Evolutionary conservation across 1,139 yeast species (phyloP).

Genomic region (Barnettozyma hawaiiensis): DNA sequence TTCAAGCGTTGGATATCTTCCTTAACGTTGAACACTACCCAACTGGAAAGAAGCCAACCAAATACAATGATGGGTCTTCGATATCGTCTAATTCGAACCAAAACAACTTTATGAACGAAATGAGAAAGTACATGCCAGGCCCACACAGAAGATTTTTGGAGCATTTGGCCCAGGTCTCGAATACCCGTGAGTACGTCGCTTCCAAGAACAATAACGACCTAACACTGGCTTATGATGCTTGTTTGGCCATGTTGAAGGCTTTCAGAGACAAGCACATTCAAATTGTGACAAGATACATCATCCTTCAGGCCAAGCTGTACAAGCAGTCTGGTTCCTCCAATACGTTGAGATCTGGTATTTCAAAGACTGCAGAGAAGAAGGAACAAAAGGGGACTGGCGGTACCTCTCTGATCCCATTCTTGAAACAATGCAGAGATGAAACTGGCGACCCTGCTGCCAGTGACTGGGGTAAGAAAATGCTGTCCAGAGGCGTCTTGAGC

Average conservation of each 20-base stretch:
- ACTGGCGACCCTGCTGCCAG: slow-evolving; percentile 93
- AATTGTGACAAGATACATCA: slow-evolving; percentile 79
- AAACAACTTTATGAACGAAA: slow-evolving; percentile 70
- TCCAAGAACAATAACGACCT: slow-evolving; percentile 47
- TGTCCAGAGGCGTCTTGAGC: slow-evolving; percentile 51
- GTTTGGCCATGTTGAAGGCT: slow-evolving; percentile 80
- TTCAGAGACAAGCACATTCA: slow-evolving; percentile 93
- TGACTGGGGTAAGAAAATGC: slow-evolving; percentile 74
- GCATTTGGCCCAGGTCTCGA: slow-evolving; percentile 50
- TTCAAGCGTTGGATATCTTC: slow-evolving; percentile 78
- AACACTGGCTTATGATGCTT: slow-evolving; percentile 75
- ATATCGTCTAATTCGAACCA: slow-evolving; percentile 29
- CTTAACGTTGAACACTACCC: slow-evolving; percentile 74
- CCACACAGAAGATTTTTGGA: slow-evolving; percentile 70
- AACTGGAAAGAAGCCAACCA: slow-evolving; percentile 53
- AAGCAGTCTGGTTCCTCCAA: slow-evolving; percentile 46
- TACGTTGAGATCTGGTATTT: slow-evolving; percentile 51
- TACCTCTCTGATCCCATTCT: slow-evolving; percentile 82
- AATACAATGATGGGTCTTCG: slow-evolving; percentile 15
- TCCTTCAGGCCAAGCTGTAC: slow-evolving; percentile 65
- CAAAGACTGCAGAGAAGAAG: slow-evolving; percentile 33
- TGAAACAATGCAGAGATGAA: slow-evolving; percentile 93
- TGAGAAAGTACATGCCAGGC: slow-evolving; percentile 88
- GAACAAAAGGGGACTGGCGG: slow-evolving; percentile 90
- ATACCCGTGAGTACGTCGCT: slow-evolving; percentile 59